Evolutionary conservation across 1,139 yeast species (phyloP).

Genomic region (Yarrowia galli): DNA sequence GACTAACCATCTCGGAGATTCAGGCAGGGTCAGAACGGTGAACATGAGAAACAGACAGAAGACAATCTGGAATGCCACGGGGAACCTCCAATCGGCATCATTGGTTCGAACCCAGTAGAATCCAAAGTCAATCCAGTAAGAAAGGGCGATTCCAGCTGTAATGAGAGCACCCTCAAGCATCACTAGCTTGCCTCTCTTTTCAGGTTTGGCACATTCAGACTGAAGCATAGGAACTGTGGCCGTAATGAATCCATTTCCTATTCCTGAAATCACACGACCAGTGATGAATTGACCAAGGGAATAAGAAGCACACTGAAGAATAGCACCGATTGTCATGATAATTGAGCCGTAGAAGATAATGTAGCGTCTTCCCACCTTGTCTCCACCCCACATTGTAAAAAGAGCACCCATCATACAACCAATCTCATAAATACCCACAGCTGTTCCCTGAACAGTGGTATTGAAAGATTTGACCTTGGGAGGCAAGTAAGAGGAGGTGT

Average conservation of each 20-base stretch:
- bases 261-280: conserved; percentile 77
- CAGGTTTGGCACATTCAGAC: conserved; percentile 76
- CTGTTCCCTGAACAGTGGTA: conserved; percentile 33
- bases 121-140: conserved; percentile 75
- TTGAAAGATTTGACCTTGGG: neutral
- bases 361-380: conserved; percentile 49
- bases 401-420: conserved; percentile 81
- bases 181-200: conserved; percentile 74
- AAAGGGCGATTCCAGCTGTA: conserved; percentile 73
- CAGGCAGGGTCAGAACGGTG: conserved; percentile 51
- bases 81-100: conserved; percentile 59
- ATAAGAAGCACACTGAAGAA: conserved; percentile 62
- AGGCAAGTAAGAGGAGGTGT: conserved; percentile 1
- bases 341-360: conserved; percentile 44
- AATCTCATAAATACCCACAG: conserved; percentile 59
- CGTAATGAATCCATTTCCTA: conserved; percentile 80
- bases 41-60: conserved; percentile 43
- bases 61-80: conserved; percentile 57
- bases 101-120: conserved; percentile 51
- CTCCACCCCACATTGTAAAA: conserved; percentile 61
- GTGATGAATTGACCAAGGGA: conserved; percentile 72
- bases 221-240: conserved; percentile 85
- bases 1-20: conserved; percentile 60
- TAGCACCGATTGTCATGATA: conserved; percentile 48
- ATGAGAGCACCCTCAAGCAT: conserved; percentile 73